A percentile compares a stretch with the other conserved stretches of the same genome.
These are phyloP conservation scores for Parathielavia appendiculata DNA, from an alignment of 495 filamentous ascomycete species.

Conservation along the genomic window DNA sequence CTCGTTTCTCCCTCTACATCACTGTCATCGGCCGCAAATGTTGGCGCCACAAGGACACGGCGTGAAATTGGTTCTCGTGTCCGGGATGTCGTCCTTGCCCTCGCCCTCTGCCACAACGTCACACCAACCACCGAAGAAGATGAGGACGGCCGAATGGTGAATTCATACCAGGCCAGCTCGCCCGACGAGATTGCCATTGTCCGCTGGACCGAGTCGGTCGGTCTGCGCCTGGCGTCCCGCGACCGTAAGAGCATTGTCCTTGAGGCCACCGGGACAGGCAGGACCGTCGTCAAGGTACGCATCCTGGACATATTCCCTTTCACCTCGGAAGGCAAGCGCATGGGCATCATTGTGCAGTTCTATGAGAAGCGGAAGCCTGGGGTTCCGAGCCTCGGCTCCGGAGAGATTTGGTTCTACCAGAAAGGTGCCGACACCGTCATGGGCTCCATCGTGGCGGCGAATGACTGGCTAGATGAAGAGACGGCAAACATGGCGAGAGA, in stretches of 20 bases:
- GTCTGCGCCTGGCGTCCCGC: constrained; percentile 75
- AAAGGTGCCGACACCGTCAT: constrained; percentile 99
- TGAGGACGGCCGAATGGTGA: constrained; percentile 68
- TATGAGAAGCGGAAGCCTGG: constrained; percentile 45
- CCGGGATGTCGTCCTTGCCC: constrained; percentile 80
- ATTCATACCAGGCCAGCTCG: constrained; percentile 90
- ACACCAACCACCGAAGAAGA: constrained; percentile 80
- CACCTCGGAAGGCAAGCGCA: constrained; percentile 93
- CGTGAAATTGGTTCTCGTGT: constrained; percentile 92
- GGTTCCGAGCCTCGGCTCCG: constrained; percentile 39
- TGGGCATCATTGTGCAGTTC: constrained; percentile 96
- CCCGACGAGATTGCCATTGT: constrained; percentile 99
- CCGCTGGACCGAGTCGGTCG: constrained; percentile 88
- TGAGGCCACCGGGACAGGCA: constrained; percentile 70
- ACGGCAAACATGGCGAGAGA: constrained; percentile 98
- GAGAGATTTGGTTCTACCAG: constrained; percentile 97
- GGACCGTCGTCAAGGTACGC: constrained; percentile 74
- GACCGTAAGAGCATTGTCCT: constrained; percentile 81
- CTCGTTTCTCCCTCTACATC: constrained; percentile 72
- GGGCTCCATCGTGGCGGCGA: constrained; percentile 84
- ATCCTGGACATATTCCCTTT: constrained; percentile 97
- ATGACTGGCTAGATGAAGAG: constrained; percentile 98
- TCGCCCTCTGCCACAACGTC: constrained; percentile 96
- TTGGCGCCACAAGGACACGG: constrained; percentile 68
- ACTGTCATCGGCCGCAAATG: constrained; percentile 53